Percentiles rank a stretch among this genome's conserved stretches.
Conservation (phyloP, 306 rosid genomes). For the Quercus variabilis region DNA sequence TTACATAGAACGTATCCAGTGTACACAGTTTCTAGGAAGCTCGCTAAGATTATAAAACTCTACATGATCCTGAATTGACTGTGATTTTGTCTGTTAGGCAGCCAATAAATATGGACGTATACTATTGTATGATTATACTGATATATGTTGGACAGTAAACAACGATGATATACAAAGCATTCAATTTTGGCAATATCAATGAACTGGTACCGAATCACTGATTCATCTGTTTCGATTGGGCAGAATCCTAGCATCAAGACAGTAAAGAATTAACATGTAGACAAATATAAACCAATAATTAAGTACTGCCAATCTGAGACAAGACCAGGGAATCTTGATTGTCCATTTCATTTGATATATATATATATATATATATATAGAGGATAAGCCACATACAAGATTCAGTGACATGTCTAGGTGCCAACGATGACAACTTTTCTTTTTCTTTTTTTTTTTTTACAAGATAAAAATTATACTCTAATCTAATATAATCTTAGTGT, state of each 20-base stretch:
- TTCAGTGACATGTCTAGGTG: neutral
- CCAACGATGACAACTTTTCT: too few species aligned
- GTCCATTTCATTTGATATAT: too few species aligned
- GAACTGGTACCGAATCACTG: constrained; percentile 12
- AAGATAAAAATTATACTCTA: too few species aligned
- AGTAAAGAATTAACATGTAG: constrained; percentile 7
- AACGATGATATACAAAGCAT: neutral
- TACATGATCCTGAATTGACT: constrained; percentile 1
- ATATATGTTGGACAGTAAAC: constrained; percentile 21
- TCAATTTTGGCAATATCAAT: neutral
- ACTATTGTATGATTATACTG: neutral
- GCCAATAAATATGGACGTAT: neutral
- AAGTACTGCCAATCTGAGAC: constrained; percentile 22
- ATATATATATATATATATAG: too few species aligned
- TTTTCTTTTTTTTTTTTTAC: too few species aligned
- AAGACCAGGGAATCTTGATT: constrained; percentile 44
- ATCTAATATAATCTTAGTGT: too few species aligned
- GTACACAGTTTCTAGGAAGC: neutral
- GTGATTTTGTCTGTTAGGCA: neutral
- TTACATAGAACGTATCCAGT: neutral
- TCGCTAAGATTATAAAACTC: neutral
- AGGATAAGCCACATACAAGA: constrained; percentile 6
- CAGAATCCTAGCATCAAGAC: constrained; percentile 32
- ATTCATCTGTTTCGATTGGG: constrained; percentile 17
- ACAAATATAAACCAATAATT: constrained; percentile 21